Base-by-base conservation (phyloP, 2,329 filamentous ascomycete genomes). In the Hypoxylon sp. region DNA sequence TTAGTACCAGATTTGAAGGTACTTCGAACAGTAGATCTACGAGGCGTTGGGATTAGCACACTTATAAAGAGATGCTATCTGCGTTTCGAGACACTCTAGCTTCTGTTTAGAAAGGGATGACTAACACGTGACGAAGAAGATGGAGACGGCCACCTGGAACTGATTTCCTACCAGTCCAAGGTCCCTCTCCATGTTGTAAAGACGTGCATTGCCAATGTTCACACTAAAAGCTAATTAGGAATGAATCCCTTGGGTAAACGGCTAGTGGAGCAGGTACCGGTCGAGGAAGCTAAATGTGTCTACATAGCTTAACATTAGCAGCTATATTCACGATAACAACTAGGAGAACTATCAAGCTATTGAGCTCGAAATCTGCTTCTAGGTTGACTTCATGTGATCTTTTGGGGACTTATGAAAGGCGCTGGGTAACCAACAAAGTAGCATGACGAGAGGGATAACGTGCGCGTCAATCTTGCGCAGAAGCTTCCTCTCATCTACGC, bases 251-350 rank as follows among this genome's bases (percentile, higher is more conserved):
- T 21, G 30, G n/a, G 5, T 60, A 5, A 45, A 38, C 25, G 34
- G 53, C 32, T 50, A 30, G 57, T 43, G 67, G 70, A 25, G 52
- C 71, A 80, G 83, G 77, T 75, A 89, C 86, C 91, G 84, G 75
- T 93, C 92, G 7, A 94, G 80, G 76, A 94, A 94, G 71, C 89
- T 91, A 71, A 94, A 89, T 13, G 94, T 83, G 76, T 95, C 75
- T 76, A 36, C 10, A 34, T 9, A 46, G 28, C 25, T 53, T 46
- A 9, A 52, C 1, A 49, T 72, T 38, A 72, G 68, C 32, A 11
- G 19, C 41, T 50, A 53, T 23, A 21, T 32, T 60, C 36, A 62
- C 3, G 9, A 28, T 21, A 34, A 10, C 21, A 14, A 50, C 17
- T 21, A 23, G 50, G 10, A 28, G 23, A 55, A n/a, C 19, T 17